phyloP scores from a whole-genome alignment of 2,329 filamentous ascomycete species.

The Ophiostoma quercus region DNA sequence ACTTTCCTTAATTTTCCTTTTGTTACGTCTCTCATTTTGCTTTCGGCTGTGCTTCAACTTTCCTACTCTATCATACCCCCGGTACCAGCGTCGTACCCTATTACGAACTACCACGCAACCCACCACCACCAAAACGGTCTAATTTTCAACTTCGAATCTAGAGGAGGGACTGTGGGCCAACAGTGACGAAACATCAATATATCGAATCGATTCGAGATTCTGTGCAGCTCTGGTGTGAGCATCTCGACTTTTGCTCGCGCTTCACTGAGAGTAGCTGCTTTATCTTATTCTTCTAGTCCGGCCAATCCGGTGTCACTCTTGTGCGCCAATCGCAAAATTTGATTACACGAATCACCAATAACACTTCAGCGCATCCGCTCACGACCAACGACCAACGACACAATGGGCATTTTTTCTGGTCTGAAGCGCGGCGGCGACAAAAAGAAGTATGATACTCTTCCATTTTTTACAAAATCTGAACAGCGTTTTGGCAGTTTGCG shows the following conservation, averaged over 20 bases:
- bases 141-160: conserved; percentile 7
- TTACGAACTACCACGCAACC: conserved; percentile 7
- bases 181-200: neutral
- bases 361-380: neutral
- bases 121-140: neutral
- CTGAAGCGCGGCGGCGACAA: conserved; percentile 52
- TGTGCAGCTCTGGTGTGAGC: neutral
- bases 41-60: neutral
- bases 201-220: neutral
- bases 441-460: conserved; percentile 45
- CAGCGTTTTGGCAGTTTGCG: neutral
- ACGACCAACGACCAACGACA: conserved; percentile 10
- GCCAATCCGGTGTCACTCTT: conserved; percentile 1
- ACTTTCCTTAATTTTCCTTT: conserved; percentile 5
- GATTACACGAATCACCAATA: neutral
- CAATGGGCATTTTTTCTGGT: conserved; percentile 57
- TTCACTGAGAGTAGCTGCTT: neutral
- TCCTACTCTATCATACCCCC: neutral
- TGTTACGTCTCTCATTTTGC: neutral
- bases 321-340: neutral
- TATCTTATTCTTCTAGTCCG: neutral
- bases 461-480: neutral
- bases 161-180: conserved; percentile 8
- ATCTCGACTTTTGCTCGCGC: neutral
- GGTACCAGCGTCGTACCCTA: conserved; percentile 14